Base-by-base conservation (phyloP, 768 basidiomycete species). In the Solioccasus polychromus region DNA sequence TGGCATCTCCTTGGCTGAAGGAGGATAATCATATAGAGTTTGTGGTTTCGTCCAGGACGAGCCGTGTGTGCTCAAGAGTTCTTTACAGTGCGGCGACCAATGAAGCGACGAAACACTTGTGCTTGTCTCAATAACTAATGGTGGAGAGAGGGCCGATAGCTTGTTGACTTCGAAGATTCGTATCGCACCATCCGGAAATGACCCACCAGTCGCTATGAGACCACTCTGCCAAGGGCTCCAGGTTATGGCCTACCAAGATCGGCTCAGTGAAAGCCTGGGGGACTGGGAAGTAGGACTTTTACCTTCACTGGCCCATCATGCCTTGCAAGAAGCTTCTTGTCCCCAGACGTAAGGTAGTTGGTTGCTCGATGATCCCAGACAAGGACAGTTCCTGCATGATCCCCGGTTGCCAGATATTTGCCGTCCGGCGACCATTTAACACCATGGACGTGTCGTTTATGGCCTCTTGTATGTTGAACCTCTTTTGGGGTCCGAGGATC, bases 51-150 rank as follows among this genome's bases (percentile, higher is more conserved):
- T 48, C 64, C 67, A 66, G 24, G 49, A 58, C 39, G 61, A 61
- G 45, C 68, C 89, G 55, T 92, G 88, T 3, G 89, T 88, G 34
- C 81, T 88, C n/a, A 95, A 66, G 28, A 96, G 66, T 57, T 95
- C 92, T 53, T 89, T 90, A 57, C 83, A 82, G 50, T 91, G 85
- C 4, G 83, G 79, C 14, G 89, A 88, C 71, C 79, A 87, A 50
- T 77, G 72, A 43, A 82, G 71, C 15, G 76, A 82, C 39, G 79
- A 82, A 42, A 83, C 73, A 60, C 76, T 79, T 12, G 79, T 76
- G 41, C 68, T 62, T 17, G 69, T 59, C 29, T 57, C 39, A 42
- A 76, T 61, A 26, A 76, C 75, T 15, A 75, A 61, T 4, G 82
- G 78, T 31, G 75, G 71, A 10, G 69, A 70, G 7, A 73, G 68